Conservation (phyloP, 176 grass and related monocot species). For the Musa schizocarpa region DNA sequence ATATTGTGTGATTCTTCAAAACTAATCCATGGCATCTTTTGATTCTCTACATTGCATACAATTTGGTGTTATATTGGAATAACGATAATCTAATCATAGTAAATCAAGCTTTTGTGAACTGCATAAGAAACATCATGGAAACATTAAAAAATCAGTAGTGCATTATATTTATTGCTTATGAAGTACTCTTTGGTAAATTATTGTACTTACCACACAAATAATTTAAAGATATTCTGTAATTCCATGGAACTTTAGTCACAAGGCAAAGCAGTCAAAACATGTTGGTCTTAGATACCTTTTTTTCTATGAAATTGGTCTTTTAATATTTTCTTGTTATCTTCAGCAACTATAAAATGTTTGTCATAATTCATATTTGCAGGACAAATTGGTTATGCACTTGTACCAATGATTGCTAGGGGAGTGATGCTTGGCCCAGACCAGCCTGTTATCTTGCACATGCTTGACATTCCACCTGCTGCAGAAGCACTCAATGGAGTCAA, state of each 20-base stretch:
- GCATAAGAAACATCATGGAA: too few relatives aligned
- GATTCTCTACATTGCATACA: too few relatives aligned
- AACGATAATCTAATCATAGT: too few relatives aligned
- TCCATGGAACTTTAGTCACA: not conserved
- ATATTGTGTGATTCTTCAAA: too few relatives aligned
- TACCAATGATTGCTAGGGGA: slow-evolving; percentile 96
- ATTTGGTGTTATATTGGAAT: too few relatives aligned
- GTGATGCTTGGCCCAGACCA: slow-evolving; percentile 82
- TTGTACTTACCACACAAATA: not conserved
- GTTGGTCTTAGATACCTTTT: not conserved
- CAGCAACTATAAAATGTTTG: not conserved
- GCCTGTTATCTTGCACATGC: slow-evolving; percentile 98
- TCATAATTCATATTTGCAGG: slow-evolving; percentile 41
- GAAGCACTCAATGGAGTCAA: slow-evolving; percentile 87
- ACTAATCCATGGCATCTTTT: too few relatives aligned
- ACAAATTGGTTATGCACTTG: slow-evolving; percentile 97
- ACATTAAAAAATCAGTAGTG: too few relatives aligned
- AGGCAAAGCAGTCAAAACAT: not conserved
- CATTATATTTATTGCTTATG: too few relatives aligned
- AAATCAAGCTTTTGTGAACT: too few relatives aligned
- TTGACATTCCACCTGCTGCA: slow-evolving; percentile 77
- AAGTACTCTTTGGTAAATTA: too few relatives aligned
- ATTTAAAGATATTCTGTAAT: not conserved
- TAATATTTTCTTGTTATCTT: not conserved
- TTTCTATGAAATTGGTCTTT: not conserved